Evolutionary conservation across 306 rosid genomes (phyloP).

Genomic region (Vicia villosa): DNA sequence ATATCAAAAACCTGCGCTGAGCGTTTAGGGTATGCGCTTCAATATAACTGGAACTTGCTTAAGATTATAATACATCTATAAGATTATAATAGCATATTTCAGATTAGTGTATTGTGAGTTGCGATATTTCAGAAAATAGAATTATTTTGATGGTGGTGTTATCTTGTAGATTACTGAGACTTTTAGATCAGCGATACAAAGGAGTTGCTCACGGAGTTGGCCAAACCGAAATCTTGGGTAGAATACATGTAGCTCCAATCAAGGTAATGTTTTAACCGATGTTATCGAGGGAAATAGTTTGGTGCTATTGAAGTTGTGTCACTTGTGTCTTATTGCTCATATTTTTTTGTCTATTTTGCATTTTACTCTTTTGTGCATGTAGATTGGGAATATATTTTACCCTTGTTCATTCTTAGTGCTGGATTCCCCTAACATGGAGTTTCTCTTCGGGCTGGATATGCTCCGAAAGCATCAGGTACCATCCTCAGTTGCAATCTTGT

Average conservation of each 20-base stretch:
- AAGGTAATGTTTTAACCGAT: constrained; percentile 58
- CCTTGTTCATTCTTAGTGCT: constrained; percentile 89
- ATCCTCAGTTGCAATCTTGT: constrained; percentile 6
- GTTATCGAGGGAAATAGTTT: background rate
- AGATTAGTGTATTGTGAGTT: background rate
- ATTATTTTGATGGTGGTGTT: constrained; percentile 30
- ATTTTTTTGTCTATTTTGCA: too few relatives aligned
- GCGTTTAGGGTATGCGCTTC: constrained; percentile 82
- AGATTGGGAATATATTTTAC: constrained; percentile 86
- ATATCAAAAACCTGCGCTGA: constrained; percentile 98
- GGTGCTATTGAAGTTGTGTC: too few relatives aligned
- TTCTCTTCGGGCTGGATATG: constrained; percentile 96
- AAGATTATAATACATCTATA: constrained; percentile 35
- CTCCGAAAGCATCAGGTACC: constrained; percentile 94
- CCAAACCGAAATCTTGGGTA: constrained; percentile 92
- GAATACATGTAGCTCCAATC: constrained; percentile 95
- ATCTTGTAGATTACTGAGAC: constrained; percentile 82
- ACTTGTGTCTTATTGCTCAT: too few relatives aligned
- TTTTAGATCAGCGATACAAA: constrained; percentile 84
- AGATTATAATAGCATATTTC: background rate
- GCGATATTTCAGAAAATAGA: constrained; percentile 25
- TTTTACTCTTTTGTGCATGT: too few relatives aligned
- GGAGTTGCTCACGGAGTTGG: constrained; percentile 99
- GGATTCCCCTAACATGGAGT: constrained; percentile 92
- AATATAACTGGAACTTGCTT: constrained; percentile 27